Conservation (phyloP, 495 filamentous ascomycete genomes). For the Lasiosphaeris hirsuta region DNA sequence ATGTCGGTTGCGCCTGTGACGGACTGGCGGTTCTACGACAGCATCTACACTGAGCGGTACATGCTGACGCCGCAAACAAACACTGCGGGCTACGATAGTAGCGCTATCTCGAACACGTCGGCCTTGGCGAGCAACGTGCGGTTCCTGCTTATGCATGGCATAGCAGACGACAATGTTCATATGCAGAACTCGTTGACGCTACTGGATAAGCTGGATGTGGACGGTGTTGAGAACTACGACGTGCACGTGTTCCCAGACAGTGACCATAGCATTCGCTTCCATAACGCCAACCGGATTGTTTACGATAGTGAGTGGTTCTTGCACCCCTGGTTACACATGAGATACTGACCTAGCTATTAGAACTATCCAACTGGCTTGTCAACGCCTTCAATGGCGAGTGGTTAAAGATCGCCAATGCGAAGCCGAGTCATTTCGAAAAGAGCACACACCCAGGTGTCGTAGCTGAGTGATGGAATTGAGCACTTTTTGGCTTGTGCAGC, state of each 20-base stretch:
- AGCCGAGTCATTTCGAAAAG: conserved; percentile 44
- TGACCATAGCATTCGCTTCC: conserved; percentile 93
- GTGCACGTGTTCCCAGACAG: conserved; percentile 94
- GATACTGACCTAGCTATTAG: conserved; percentile 46
- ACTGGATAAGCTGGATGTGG: conserved; percentile 82
- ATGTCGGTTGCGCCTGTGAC: conserved; percentile 98
- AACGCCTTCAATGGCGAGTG: conserved; percentile 98
- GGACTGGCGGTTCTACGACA: conserved; percentile 94
- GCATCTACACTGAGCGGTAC: conserved; percentile 92
- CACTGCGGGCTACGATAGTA: conserved; percentile 67
- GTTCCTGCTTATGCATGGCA: conserved; percentile 92
- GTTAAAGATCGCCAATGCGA: conserved; percentile 66
- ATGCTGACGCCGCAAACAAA: conserved; percentile 92
- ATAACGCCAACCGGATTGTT: conserved; percentile 88
- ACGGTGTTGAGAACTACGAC: conserved; percentile 88
- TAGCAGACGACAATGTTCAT: conserved; percentile 95
- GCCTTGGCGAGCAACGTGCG: conserved; percentile 71
- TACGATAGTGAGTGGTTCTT: conserved; percentile 74
- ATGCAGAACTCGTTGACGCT: conserved; percentile 86
- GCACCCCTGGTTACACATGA: neutral
- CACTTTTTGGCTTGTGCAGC: neutral
- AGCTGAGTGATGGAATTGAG: neutral
- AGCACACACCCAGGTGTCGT: neutral
- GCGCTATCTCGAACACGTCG: conserved; percentile 66
- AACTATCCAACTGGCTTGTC: conserved; percentile 85